Base-by-base conservation (phyloP, 345 rosid genomes). In the Triadica sebifera region DNA sequence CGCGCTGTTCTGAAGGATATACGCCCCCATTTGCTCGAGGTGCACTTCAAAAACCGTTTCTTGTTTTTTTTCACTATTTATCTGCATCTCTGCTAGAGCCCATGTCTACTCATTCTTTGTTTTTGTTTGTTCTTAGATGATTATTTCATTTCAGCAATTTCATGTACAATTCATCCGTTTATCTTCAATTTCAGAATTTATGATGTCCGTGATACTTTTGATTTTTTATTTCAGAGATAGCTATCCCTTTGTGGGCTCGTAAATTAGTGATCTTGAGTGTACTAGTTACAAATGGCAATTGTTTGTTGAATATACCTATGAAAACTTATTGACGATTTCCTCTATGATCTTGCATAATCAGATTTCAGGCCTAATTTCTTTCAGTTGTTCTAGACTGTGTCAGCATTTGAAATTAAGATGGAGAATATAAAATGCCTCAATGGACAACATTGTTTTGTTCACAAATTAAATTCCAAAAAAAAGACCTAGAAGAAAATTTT, bases 11-110 rank as follows among this genome's bases (percentile, higher is more conserved):
- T 85, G 50, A 73, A 69, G 58, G 84, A 78, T 39, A 78, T 85
- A 45, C 80, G 88, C 29, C 84, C 85, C 64, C 80, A 61, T 76
- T 43, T 85, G 13, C 65, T 82, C 43, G 81, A 85, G 88, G 88
- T 82, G 65, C n/a, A 1, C 37, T 70, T 69, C 13, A 49, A 17
- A 52, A 22, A 8, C 24, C 65, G n/a, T n/a, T n/a, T n/a, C n/a
- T n/a, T n/a, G n/a, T n/a, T 16, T 57, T 43, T 25, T 71, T 43
- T 41, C 1, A 24, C 37, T 25, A 25, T 25, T 25, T 56, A 29
- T 46, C 13, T 7, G 15, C 12, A 43, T 63, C 17, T 47, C 2
- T 25, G 61, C 3, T 63, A n/a, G 55, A 61, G 49, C 55, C 20
- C 45, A 22, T 8, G 17, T 29, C 34, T 29, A 29, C 34, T 2